Evolutionary conservation across 768 basidiomycete genomes (phyloP).

Genomic region (Dacryopinax primogenitus): DNA sequence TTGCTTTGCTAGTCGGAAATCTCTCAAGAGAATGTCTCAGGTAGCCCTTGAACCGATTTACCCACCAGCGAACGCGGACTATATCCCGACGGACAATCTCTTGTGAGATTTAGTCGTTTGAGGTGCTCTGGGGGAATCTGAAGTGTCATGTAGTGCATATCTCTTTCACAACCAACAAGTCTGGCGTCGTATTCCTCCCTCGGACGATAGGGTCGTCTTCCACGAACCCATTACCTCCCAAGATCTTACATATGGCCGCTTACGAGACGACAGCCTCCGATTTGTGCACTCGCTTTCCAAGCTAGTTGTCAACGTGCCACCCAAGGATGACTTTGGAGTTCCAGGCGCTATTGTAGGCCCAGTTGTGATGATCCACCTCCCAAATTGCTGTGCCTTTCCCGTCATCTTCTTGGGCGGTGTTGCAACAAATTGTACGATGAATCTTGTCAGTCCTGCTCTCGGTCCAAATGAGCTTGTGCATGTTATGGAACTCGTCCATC

Average conservation of each 20-base stretch:
- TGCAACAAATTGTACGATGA: constrained; percentile 18
- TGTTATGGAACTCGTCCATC: constrained; percentile 18
- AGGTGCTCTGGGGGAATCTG: too few species aligned
- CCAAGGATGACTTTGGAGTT: background rate
- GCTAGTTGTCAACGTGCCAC: background rate
- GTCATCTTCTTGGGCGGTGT: constrained; percentile 20
- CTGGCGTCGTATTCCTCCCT: background rate
- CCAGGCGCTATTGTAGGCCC: background rate
- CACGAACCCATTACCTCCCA: background rate
- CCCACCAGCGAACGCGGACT: background rate
- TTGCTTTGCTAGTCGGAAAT: too few species aligned
- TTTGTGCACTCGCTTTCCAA: background rate
- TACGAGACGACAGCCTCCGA: constrained; percentile 1
- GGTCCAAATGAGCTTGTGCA: constrained; percentile 20
- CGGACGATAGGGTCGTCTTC: background rate
- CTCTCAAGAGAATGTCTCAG: background rate
- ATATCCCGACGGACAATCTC: background rate
- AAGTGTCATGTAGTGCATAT: background rate
- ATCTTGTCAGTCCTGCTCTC: constrained; percentile 21
- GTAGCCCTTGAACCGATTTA: too few species aligned
- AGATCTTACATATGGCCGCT: background rate
- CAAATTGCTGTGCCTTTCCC: constrained; percentile 20
- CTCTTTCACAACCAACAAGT: background rate
- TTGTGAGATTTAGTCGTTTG: background rate
- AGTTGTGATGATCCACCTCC: constrained; percentile 16